These are phyloP conservation scores for Hypericum perforatum DNA, from an alignment of 345 rosid species.

Conservation along the genomic window DNA sequence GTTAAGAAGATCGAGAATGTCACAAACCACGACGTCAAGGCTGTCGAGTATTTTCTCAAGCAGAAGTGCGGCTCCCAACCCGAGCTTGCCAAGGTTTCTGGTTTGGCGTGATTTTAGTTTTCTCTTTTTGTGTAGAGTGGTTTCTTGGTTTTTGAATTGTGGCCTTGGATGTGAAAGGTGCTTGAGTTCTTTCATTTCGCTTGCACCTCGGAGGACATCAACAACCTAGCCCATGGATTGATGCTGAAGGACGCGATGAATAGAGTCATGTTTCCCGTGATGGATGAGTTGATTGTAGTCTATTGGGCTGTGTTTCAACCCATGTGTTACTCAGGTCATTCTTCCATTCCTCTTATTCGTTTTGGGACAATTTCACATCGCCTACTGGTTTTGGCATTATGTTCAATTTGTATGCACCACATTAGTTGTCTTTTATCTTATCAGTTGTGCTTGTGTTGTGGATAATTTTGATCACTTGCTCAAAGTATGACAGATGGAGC, in stretches of 20 bases:
- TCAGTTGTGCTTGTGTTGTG: background rate
- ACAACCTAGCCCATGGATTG: conserved; percentile 83
- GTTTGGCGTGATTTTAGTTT: background rate
- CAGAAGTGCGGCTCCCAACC: conserved; percentile 68
- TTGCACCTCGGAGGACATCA: conserved; percentile 94
- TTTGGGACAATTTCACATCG: background rate
- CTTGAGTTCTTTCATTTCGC: conserved; percentile 94
- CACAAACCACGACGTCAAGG: conserved; percentile 93
- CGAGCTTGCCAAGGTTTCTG: conserved; percentile 65
- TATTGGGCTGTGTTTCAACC: conserved; percentile 75
- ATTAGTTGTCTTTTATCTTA: background rate
- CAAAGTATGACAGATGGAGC: background rate
- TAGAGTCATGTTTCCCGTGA: conserved; percentile 49
- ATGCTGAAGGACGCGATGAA: conserved; percentile 74
- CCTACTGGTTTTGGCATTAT: background rate
- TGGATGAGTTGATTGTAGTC: conserved; percentile 70
- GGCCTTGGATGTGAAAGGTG: conserved; percentile 36
- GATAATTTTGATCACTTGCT: background rate
- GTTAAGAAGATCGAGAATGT: conserved; percentile 71
- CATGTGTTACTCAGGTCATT: conserved; percentile 80
- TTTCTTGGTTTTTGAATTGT: conserved; percentile 1
- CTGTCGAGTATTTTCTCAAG: conserved; percentile 88
- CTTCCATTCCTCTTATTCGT: background rate
- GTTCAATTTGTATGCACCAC: background rate
- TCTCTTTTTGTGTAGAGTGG: background rate